Conservation (phyloP, 306 rosid species). For the Dryas alaskensis region DNA sequence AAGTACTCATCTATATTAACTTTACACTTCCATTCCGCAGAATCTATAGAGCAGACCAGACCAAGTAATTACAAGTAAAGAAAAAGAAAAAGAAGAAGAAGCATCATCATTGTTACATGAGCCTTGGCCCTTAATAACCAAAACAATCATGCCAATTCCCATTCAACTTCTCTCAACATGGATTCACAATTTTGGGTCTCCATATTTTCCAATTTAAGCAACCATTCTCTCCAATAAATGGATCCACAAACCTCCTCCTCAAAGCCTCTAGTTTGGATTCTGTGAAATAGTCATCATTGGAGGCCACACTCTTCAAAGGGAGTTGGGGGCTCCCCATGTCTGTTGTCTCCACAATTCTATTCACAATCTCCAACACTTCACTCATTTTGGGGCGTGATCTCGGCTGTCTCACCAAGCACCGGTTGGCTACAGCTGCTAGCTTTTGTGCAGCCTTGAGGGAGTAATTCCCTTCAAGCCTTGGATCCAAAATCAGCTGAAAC, state of each 20-base stretch:
- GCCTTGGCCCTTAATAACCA: constrained; percentile 3
- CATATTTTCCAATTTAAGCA: constrained; percentile 38
- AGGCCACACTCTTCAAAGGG: constrained; percentile 23
- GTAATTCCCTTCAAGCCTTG: constrained; percentile 53
- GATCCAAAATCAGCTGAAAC: constrained; percentile 47
- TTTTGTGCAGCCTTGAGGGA: constrained; percentile 46
- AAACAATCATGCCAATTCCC: background rate
- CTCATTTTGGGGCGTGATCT: constrained; percentile 55
- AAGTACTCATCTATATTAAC: too few species aligned
- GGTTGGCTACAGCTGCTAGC: constrained; percentile 51
- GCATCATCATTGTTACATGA: background rate
- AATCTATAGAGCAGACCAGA: too few species aligned
- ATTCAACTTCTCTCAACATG: constrained; percentile 23
- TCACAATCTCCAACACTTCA: constrained; percentile 46
- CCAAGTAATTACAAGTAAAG: background rate
- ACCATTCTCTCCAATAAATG: constrained; percentile 42
- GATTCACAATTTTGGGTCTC: constrained; percentile 38
- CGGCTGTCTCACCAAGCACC: constrained; percentile 48
- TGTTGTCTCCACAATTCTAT: constrained; percentile 27
- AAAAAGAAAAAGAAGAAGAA: background rate
- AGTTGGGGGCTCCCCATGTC: constrained; percentile 37
- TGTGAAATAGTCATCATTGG: constrained; percentile 14
- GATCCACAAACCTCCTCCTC: constrained; percentile 37
- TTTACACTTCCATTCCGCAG: background rate
- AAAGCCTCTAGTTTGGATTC: constrained; percentile 39